Percentiles rank a stretch among this genome's conserved stretches.
These are phyloP conservation scores for Peltaster fructicola DNA, from an alignment of 2,329 filamentous ascomycete genomes.

Conservation along the genomic window DNA sequence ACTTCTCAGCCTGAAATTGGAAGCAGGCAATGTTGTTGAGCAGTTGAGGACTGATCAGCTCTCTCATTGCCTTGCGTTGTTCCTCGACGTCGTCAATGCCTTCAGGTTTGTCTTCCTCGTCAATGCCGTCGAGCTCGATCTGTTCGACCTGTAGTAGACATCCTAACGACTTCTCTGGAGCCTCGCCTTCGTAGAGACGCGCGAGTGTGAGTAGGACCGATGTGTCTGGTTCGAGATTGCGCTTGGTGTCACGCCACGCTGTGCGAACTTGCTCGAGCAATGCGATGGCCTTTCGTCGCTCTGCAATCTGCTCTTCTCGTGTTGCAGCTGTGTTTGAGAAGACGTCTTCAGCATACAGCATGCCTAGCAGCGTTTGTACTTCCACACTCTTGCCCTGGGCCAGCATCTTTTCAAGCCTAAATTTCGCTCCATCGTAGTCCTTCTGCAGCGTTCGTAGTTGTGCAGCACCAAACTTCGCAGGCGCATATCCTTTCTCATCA, in stretches of 20 bases:
- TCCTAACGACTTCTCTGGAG: slow-evolving; percentile 78
- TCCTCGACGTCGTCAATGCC: slow-evolving; percentile 20
- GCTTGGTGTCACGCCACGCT: slow-evolving; percentile 87
- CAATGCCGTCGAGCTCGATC: slow-evolving; percentile 65
- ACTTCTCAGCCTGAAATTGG: slow-evolving; percentile 73
- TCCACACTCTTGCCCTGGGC: slow-evolving; percentile 70
- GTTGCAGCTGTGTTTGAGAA: slow-evolving; percentile 56
- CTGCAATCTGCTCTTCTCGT: slow-evolving; percentile 73
- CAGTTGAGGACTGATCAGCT: slow-evolving; percentile 70
- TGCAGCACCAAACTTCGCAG: slow-evolving; percentile 85
- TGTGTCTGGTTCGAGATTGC: slow-evolving; percentile 61
- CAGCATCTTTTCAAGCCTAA: slow-evolving; percentile 84
- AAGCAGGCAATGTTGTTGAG: slow-evolving; percentile 98
- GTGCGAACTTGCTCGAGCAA: slow-evolving; percentile 70
- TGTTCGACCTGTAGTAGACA: slow-evolving; percentile 86
- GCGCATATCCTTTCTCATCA: slow-evolving; percentile 75
- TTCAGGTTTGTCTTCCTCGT: slow-evolving; percentile 46
- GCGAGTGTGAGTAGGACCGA: slow-evolving; percentile 84
- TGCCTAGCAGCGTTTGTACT: slow-evolving; percentile 80
- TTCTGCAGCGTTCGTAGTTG: slow-evolving; percentile 73
- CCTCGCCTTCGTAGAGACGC: slow-evolving; percentile 69
- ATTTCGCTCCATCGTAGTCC: slow-evolving; percentile 81
- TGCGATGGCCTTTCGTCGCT: slow-evolving; percentile 70
- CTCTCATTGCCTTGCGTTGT: slow-evolving; percentile 40
- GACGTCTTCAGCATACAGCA: slow-evolving; percentile 84